A percentile compares a stretch with the other conserved stretches of the same genome.
phyloP scores from a whole-genome alignment of 768 basidiomycete genomes.

The Russula earlei region DNA sequence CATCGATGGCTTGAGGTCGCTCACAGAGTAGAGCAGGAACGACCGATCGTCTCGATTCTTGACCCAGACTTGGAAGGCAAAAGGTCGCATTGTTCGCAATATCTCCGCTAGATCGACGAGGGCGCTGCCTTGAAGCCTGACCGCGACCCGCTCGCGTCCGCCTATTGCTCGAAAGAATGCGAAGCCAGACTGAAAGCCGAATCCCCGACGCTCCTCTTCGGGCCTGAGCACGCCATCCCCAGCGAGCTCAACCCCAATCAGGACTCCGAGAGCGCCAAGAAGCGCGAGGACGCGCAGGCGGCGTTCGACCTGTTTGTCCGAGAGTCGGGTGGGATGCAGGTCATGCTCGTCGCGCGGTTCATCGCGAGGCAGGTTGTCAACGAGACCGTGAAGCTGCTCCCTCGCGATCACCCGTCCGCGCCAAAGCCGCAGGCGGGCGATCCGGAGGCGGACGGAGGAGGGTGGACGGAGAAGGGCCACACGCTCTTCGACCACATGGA shows the following conservation, averaged over 20 bases:
- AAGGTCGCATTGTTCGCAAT: constrained; percentile 65
- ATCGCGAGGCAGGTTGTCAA: constrained; percentile 61
- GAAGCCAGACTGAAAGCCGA: constrained; percentile 44
- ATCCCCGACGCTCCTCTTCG: constrained; percentile 64
- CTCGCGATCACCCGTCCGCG: constrained; percentile 19
- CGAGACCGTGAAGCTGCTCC: constrained; percentile 50
- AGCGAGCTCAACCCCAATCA: constrained; percentile 28
- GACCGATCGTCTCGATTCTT: constrained; percentile 59
- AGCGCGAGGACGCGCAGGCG: constrained; percentile 49
- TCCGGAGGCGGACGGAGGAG: background rate
- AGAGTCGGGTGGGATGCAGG: constrained; percentile 35
- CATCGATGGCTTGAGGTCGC: background rate
- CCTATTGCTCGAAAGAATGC: constrained; percentile 70
- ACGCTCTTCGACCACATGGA: constrained; percentile 69
- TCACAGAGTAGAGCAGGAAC: constrained; percentile 42
- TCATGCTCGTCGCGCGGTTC: constrained; percentile 59
- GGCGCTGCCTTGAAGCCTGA: constrained; percentile 37
- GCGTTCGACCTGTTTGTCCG: constrained; percentile 49
- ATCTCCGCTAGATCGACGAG: constrained; percentile 49
- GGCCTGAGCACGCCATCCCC: constrained; percentile 53
- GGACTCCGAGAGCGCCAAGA: constrained; percentile 29
- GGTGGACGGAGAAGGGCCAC: constrained; percentile 43
- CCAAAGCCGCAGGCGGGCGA: background rate
- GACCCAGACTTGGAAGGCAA: constrained; percentile 62
- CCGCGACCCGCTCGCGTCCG: constrained; percentile 44